A percentile compares a stretch with the other conserved stretches of the same genome.
These are phyloP conservation scores for Cyclanthera cordifolia DNA, from an alignment of 306 rosid genomes.

Conservation along the genomic window DNA sequence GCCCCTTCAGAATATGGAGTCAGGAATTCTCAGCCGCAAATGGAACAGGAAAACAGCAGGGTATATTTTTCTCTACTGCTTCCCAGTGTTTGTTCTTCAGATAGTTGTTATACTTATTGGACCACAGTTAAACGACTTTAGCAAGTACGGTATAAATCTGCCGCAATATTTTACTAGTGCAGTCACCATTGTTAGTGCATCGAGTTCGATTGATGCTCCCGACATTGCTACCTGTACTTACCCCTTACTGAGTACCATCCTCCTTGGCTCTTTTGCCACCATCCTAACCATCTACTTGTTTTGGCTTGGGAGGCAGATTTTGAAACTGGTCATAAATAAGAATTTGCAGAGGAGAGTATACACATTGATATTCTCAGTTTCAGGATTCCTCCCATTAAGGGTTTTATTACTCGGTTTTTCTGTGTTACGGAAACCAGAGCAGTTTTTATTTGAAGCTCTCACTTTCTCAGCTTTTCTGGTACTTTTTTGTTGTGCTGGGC, in stretches of 20 bases:
- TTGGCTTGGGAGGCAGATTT: conserved; percentile 94
- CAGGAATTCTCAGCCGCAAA: conserved; percentile 61
- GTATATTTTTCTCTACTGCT: conserved; percentile 61
- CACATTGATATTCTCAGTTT: conserved; percentile 69
- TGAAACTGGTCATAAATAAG: conserved; percentile 88
- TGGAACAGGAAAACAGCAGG: conserved; percentile 78
- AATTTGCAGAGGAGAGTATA: conserved; percentile 93
- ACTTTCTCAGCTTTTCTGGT: conserved; percentile 88
- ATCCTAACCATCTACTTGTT: conserved; percentile 74
- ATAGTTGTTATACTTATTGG: conserved; percentile 57
- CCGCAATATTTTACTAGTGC: conserved; percentile 54
- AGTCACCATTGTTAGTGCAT: conserved; percentile 17
- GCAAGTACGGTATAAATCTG: conserved; percentile 29
- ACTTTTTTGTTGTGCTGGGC: conserved; percentile 66
- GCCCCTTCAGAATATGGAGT: conserved; percentile 61
- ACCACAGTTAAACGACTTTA: conserved; percentile 39
- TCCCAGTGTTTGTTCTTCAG: conserved; percentile 78
- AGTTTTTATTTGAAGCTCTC: conserved; percentile 63
- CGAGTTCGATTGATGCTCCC: conserved; percentile 22
- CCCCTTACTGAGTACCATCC: conserved; percentile 74
- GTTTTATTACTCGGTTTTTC: conserved; percentile 91
- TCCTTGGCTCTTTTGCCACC: conserved; percentile 68
- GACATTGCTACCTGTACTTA: conserved; percentile 71
- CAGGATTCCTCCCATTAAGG: conserved; percentile 82
- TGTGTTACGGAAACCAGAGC: conserved; percentile 61